Evolutionary conservation across 1,139 yeast species (phyloP).

Genomic region (Yamadazyma atlantica): DNA sequence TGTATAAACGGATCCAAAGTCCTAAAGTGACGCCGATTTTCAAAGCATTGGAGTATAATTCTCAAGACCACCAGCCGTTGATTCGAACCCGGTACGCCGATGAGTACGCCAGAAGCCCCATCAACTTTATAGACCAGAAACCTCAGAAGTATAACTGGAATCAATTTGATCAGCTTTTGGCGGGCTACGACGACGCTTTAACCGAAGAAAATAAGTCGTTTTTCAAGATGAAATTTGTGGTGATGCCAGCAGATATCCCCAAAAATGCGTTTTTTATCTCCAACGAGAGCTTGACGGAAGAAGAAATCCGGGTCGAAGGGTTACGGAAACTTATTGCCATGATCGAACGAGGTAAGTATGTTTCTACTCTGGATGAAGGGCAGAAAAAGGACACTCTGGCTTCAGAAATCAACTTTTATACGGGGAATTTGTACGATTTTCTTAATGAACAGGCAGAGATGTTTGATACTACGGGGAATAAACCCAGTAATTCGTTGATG

Average conservation of each 20-base stretch:
- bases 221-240: conserved; percentile 74
- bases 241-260: conserved; percentile 73
- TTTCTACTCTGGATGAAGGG: conserved; percentile 22
- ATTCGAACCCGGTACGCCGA: conserved; percentile 80
- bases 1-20: conserved; percentile 44
- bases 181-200: conserved; percentile 81
- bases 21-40: conserved; percentile 11
- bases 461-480: conserved; percentile 36
- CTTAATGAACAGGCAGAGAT: conserved; percentile 39
- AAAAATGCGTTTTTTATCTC: conserved; percentile 50
- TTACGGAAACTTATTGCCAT: conserved; percentile 66
- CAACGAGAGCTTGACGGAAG: conserved; percentile 69
- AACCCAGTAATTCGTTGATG: conserved; percentile 31
- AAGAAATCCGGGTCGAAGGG: conserved; percentile 88
- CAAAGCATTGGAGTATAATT: conserved; percentile 24
- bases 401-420: conserved; percentile 83
- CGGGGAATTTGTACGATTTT: conserved; percentile 77
- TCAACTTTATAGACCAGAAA: conserved; percentile 54
- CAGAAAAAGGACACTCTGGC: conserved; percentile 54
- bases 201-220: conserved; percentile 58
- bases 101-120: conserved; percentile 56
- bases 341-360: conserved; percentile 60
- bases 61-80: conserved; percentile 45
- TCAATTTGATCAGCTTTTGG: conserved; percentile 81
- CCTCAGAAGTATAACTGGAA: conserved; percentile 81